Conservation (phyloP, 352 stramenopile genomes). For the Pythium chondricola region DNA sequence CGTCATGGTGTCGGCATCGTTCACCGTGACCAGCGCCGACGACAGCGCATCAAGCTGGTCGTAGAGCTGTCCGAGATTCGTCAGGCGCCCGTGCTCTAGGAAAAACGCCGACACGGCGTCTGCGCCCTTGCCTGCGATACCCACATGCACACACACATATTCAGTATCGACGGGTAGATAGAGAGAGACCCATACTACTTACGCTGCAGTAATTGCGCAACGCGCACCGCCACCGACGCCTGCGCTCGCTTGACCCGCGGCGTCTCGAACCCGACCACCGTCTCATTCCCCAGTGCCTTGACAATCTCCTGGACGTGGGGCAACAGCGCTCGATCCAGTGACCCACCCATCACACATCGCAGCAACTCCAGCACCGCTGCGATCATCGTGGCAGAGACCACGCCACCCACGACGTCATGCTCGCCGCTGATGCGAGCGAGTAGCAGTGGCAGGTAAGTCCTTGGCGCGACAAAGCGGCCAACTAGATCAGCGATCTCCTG, state of each 20-base stretch:
- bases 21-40: constrained; percentile 17
- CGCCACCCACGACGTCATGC: constrained; percentile 24
- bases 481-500: constrained; percentile 45
- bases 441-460: constrained; percentile 63
- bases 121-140: constrained; percentile 34
- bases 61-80: constrained; percentile 12
- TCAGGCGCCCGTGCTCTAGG: constrained; percentile 37
- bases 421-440: constrained; percentile 55
- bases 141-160: too few species aligned
- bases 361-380: constrained; percentile 43
- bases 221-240: constrained; percentile 22
- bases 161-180: not conserved
- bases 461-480: constrained; percentile 53
- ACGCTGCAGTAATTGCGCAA: constrained; percentile 43
- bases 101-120: constrained; percentile 51
- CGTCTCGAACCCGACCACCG: constrained; percentile 45
- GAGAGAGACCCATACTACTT: constrained; percentile 10
- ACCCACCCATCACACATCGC: constrained; percentile 40
- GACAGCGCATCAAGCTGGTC: constrained; percentile 38
- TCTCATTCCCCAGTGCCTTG: constrained; percentile 27
- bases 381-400: constrained; percentile 20
- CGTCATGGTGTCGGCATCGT: not conserved
- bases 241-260: constrained; percentile 25
- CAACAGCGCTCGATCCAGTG: constrained; percentile 48
- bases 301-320: constrained; percentile 53